A percentile compares a stretch with the other conserved stretches of the same genome.
phyloP scores from a whole-genome alignment of 306 rosid species.

The Inga laurina region DNA sequence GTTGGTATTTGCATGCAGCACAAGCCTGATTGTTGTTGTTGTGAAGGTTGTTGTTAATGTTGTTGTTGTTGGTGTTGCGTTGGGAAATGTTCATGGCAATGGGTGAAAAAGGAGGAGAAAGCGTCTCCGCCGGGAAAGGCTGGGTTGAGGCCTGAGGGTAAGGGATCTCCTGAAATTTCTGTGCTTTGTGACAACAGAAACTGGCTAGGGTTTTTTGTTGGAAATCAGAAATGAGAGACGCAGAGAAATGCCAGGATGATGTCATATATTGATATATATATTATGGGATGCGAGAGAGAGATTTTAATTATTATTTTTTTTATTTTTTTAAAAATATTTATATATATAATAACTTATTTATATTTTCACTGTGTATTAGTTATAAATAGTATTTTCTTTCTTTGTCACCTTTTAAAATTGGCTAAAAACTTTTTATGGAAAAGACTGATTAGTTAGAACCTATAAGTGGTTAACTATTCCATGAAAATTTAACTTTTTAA shows the following conservation, averaged over 20 bases:
- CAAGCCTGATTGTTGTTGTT: slow-evolving; percentile 71
- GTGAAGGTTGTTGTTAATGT: background rate
- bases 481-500: no score
- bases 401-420: background rate
- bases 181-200: background rate
- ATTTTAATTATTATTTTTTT: background rate
- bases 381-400: background rate
- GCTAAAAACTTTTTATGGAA: background rate
- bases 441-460: background rate
- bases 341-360: slow-evolving; percentile 30
- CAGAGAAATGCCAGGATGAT: slow-evolving; percentile 30
- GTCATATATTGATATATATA: background rate
- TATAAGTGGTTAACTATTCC: background rate
- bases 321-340: background rate
- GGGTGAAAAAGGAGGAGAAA: slow-evolving; percentile 43
- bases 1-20: slow-evolving; percentile 83
- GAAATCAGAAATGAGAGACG: slow-evolving; percentile 23
- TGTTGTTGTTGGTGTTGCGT: background rate
- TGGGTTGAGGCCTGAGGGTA: slow-evolving; percentile 3
- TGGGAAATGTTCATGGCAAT: slow-evolving; percentile 1
- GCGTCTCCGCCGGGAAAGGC: slow-evolving; percentile 77
- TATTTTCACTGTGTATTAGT: background rate
- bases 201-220: background rate
- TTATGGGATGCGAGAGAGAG: background rate
- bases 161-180: slow-evolving; percentile 26